Evolutionary conservation across 805 yeast genomes (phyloP).

Genomic region (Komagataella ulmi): DNA sequence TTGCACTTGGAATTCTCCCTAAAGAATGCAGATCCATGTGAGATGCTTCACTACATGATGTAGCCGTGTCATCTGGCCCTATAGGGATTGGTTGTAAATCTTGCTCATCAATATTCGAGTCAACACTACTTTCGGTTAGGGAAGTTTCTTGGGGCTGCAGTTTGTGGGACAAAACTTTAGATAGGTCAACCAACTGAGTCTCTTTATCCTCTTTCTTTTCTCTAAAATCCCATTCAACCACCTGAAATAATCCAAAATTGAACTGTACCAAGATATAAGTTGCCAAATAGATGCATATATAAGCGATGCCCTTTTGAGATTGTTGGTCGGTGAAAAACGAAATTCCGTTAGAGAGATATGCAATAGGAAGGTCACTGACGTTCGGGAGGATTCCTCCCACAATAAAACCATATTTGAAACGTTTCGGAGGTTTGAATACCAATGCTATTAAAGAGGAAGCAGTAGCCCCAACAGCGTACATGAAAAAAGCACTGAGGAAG

Average conservation of each 20-base stretch:
- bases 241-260: constrained; percentile 34
- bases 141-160: background rate
- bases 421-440: constrained; percentile 34
- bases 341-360: constrained; percentile 39
- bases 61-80: background rate
- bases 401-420: constrained; percentile 61
- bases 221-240: constrained; percentile 38
- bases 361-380: constrained; percentile 67
- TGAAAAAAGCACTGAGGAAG: constrained; percentile 33
- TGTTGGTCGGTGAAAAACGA: constrained; percentile 17
- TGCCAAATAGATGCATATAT: constrained; percentile 43
- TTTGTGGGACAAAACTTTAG: background rate
- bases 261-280: constrained; percentile 38
- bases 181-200: background rate
- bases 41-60: background rate
- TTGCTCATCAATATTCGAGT: constrained; percentile 1
- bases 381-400: constrained; percentile 65
- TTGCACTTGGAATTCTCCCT: background rate
- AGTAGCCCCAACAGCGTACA: constrained; percentile 35
- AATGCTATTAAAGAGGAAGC: constrained; percentile 24
- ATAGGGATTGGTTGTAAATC: background rate
- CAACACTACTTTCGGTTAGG: background rate
- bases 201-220: constrained; percentile 9
- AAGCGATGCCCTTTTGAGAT: constrained; percentile 28
- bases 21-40: background rate